Evolutionary conservation across 192 early-diverging fungal genomes (phyloP).

Genomic region (Dimargaris cristalligena): DNA sequence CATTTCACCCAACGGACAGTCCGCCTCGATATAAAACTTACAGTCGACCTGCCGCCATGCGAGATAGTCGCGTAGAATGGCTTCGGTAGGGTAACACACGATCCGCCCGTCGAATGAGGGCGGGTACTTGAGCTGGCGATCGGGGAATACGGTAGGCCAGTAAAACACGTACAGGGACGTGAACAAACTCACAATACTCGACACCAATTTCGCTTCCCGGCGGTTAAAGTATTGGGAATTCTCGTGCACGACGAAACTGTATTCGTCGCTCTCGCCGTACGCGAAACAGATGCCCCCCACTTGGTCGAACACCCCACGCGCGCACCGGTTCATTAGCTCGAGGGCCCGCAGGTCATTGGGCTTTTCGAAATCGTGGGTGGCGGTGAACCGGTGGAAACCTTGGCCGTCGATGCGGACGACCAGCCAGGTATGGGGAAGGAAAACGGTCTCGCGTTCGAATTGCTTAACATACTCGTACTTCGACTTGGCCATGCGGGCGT

Average conservation of each 20-base stretch:
- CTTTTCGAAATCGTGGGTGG: conserved; percentile 52
- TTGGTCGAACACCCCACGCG: conserved; percentile 60
- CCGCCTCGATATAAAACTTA: too few relatives aligned
- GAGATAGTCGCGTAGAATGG: conserved; percentile 81
- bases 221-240: conserved; percentile 49
- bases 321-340: conserved; percentile 67
- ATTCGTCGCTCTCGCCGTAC: conserved; percentile 94
- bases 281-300: conserved; percentile 62
- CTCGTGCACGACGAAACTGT: conserved; percentile 58
- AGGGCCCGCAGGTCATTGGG: conserved; percentile 65
- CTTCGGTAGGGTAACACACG: conserved; percentile 69
- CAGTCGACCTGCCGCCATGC: conserved; percentile 91
- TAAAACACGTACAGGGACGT: conserved; percentile 68
- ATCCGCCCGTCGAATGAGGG: conserved; percentile 85
- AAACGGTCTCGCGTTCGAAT: conserved; percentile 62
- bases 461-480: conserved; percentile 81
- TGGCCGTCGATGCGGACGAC: conserved; percentile 89
- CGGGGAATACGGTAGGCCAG: conserved; percentile 61
- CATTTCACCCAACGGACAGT: too few relatives aligned
- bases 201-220: conserved; percentile 63
- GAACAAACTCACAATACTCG: conserved; percentile 69
- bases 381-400: conserved; percentile 78
- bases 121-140: conserved; percentile 43
- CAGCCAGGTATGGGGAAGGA: conserved; percentile 75
- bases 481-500: conserved; percentile 67